Base-by-base conservation (phyloP, 1,284 basidiomycete species). In the Trichosporon inkin region DNA sequence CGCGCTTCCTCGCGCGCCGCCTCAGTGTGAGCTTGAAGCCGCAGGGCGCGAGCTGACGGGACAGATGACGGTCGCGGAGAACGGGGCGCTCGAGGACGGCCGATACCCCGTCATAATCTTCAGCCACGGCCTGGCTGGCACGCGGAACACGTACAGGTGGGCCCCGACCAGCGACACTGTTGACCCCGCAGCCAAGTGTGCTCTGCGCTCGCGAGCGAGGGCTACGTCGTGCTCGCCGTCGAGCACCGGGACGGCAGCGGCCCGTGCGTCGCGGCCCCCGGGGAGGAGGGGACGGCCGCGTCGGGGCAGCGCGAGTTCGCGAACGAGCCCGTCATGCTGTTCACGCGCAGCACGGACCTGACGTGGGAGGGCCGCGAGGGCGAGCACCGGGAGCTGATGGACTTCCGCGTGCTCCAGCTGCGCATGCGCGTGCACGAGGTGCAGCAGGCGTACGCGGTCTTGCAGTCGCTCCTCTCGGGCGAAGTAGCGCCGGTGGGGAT, bases 71-170 rank as follows among this genome's bases (percentile, higher is more conserved):
- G 24, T 49, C 7, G 44, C 44, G 10, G 22, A n/a, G 44, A 49
- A 49, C 13, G 44, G 24, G 3, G 16, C 22, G 11, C 22, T 32
- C 14, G 44, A 49, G 44, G n/a, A 28, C 22, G 44, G 44, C 44
- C 16, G 10, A 44, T 88, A 87, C 84, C 87, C 88, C 0, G 80
- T 91, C 14, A 83, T 89, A 32, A 82, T 90, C 49, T 90, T 90
- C 76, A 89, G 87, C 16, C 89, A 91, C 78, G 89, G 90, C 17
- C 81, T 92, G 11, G 86, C 84, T n/a, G 89, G 89, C 0, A 85
- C 83, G 40, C 79, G 85, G 20, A 88, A 84, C 1, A 83, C 84
- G 1, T 91, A 90, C 71, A 87, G 84, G 85, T 84, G 61, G 38
- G 70, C 62, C 38, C 20, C 11, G n/a, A n/a, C n/a, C n/a, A n/a